A percentile compares a stretch with the other conserved stretches of the same genome.
phyloP scores from a whole-genome alignment of 2,329 filamentous ascomycete species.

The Podosphaera xanthii region DNA sequence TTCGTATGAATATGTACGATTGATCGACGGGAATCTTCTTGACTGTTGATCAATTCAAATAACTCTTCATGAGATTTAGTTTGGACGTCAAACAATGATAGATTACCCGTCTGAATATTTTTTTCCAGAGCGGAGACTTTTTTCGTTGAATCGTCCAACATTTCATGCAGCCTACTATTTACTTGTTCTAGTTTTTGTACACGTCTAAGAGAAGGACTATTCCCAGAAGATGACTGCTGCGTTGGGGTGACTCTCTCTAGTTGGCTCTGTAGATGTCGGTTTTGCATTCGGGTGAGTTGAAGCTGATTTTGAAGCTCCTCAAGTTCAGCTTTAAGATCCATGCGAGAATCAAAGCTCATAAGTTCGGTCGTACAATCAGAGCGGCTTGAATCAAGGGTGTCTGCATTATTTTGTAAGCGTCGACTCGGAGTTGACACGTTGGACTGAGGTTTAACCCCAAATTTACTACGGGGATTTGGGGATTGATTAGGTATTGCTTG shows the following conservation, averaged over 20 bases:
- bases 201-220: conserved; percentile 57
- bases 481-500: conserved; percentile 53
- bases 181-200: conserved; percentile 82
- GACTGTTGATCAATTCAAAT: conserved; percentile 74
- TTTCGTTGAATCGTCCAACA: conserved; percentile 81
- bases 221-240: conserved; percentile 40
- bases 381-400: conserved; percentile 47
- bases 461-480: conserved; percentile 40
- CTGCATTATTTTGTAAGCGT: conserved; percentile 39
- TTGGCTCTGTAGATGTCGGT: conserved; percentile 75
- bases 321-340: conserved; percentile 76
- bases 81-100: conserved; percentile 77
- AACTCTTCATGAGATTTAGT: conserved; percentile 87
- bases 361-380: conserved; percentile 76
- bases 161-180: conserved; percentile 76
- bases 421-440: conserved; percentile 60
- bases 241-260: conserved; percentile 44
- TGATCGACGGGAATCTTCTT: conserved; percentile 68
- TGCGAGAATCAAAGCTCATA: conserved; percentile 61
- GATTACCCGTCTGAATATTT: conserved; percentile 63
- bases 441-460: conserved; percentile 36
- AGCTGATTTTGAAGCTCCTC: conserved; percentile 87
- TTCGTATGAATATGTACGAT: conserved; percentile 70
- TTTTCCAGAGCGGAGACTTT: conserved; percentile 80
- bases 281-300: conserved; percentile 86